Evolutionary conservation across 1,139 yeast genomes (phyloP).

Genomic region (Kodamaea sp.): DNA sequence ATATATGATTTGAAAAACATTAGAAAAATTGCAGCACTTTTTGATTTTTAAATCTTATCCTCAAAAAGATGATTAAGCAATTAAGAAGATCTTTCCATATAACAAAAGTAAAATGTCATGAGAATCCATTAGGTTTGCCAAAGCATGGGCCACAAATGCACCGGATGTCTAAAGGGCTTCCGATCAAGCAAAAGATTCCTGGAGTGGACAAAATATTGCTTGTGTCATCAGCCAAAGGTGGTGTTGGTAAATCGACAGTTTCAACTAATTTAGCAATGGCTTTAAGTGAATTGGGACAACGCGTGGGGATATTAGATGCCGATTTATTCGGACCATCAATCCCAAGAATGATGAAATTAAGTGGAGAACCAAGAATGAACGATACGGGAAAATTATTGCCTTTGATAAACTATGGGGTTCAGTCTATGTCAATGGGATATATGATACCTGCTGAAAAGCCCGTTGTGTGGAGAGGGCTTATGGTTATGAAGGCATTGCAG

Average conservation of each 20-base stretch:
- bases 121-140: slow-evolving; percentile 61
- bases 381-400: slow-evolving; percentile 60
- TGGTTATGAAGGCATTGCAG: slow-evolving; percentile 85
- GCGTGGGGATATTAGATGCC: slow-evolving; percentile 71
- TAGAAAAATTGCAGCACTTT: not conserved
- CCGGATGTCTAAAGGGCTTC: slow-evolving; percentile 47
- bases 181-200: slow-evolving; percentile 53
- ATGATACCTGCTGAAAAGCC: slow-evolving; percentile 66
- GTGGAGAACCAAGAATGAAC: slow-evolving; percentile 64
- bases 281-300: slow-evolving; percentile 49
- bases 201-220: slow-evolving; percentile 60
- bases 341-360: slow-evolving; percentile 62
- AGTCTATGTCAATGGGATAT: slow-evolving; percentile 90
- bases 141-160: slow-evolving; percentile 32
- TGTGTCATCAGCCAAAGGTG: slow-evolving; percentile 80
- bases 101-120: slow-evolving; percentile 24
- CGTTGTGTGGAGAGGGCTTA: slow-evolving; percentile 81
- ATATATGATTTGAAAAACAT: too few species aligned
- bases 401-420: slow-evolving; percentile 69
- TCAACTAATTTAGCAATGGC: slow-evolving; percentile 67
- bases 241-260: slow-evolving; percentile 64
- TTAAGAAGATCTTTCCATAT: not conserved
- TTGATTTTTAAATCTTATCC: not conserved
- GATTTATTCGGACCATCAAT: slow-evolving; percentile 84
- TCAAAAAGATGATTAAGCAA: not conserved